Evolutionary conservation across 2,329 filamentous ascomycete genomes (phyloP), one percentile per base, ranked within the genome.

Genomic region (Lasiodiplodia theobromae): DNA sequence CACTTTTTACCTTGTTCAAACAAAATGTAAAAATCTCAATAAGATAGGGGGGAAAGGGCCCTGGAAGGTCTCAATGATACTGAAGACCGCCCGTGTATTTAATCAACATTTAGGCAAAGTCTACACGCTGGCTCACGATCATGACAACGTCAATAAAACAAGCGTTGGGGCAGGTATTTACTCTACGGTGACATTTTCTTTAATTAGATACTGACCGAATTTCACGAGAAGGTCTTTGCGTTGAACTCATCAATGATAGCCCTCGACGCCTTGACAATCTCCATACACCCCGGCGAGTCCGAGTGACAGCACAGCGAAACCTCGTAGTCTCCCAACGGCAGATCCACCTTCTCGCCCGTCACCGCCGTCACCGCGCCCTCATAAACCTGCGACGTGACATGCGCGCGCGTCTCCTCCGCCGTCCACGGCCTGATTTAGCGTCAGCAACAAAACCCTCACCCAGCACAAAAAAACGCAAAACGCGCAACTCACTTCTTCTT

Each of bases 401-500:
- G 82, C 66, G 74, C 77, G 69, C 79, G 76, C 8, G 75, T 79
- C 65, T 83, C 81, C 52, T 82, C 80, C 1, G 76, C 72, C 52
- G 79, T 78, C 81, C 81, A 83, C 10, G 81, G 74, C 69, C 79
- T 80, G 57, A 38, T 4, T 37, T 12, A 31, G 40, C 18, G 28
- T 60, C 23, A 67, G 44, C 52, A 38, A 23, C n/a, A n/a, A n/a
- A n/a, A n/a, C n/a, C n/a, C n/a, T n/a, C 23, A 23, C 23, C 23
- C 23, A 23, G 23, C 23, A 23, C 23, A 23, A 23, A 23, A 23
- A 23, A 23, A 23, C 23, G 23, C 23, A 23, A 23, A 23, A 23
- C 23, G 2, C 1, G 23, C 23, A 23, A 23, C 74, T 18, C 69
- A 80, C 80, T 87, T 86, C 79, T 88, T 88, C 78, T 87, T 87